These are phyloP conservation scores for Jamesozyma jinghongensis DNA, from an alignment of 805 yeast species.

Conservation along the genomic window DNA sequence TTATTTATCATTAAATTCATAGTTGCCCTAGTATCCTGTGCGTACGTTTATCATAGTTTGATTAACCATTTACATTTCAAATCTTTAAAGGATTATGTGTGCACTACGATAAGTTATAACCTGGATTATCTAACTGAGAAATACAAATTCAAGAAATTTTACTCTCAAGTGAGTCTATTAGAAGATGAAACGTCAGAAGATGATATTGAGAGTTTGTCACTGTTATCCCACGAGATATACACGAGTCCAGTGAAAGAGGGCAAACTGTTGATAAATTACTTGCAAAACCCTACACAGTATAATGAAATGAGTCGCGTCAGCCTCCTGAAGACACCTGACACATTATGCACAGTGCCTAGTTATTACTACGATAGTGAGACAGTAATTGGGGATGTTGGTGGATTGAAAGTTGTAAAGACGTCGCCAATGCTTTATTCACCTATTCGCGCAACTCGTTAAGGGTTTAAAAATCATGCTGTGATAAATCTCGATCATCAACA, in stretches of 20 bases:
- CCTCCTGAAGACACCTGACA: constrained; percentile 6
- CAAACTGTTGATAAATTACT: background rate
- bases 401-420: background rate
- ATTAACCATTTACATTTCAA: constrained; percentile 27
- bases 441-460: background rate
- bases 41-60: constrained; percentile 28
- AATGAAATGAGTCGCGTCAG: constrained; percentile 6
- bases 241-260: background rate
- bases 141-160: constrained; percentile 9
- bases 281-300: background rate
- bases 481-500: too few species aligned
- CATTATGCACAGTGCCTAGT: constrained; percentile 10
- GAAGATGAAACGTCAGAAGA: background rate
- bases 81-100: constrained; percentile 53
- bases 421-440: background rate
- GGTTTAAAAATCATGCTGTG: too few species aligned
- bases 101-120: constrained; percentile 46
- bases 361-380: constrained; percentile 5
- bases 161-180: constrained; percentile 6
- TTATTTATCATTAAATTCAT: constrained; percentile 50
- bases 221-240: background rate
- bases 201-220: background rate
- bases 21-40: constrained; percentile 43
- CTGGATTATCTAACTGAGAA: constrained; percentile 38
- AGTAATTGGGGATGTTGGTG: too few species aligned